Percentiles rank a stretch among this genome's conserved stretches.
phyloP scores from a whole-genome alignment of 2,329 filamentous ascomycete genomes.

The Penicillium corylophilum region DNA sequence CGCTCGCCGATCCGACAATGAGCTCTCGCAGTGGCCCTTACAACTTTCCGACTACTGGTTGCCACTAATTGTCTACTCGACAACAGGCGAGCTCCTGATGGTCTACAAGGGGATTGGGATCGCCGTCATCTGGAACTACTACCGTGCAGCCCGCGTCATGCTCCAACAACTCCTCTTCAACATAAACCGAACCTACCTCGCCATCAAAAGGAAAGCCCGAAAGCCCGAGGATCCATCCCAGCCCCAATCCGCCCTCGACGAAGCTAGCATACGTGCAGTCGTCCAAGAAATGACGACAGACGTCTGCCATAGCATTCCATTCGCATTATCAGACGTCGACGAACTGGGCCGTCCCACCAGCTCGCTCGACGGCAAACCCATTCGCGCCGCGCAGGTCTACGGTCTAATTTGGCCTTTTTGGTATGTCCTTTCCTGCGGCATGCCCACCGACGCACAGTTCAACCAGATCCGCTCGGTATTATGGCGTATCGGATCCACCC shows the following conservation, averaged over 20 bases:
- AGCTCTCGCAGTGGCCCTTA: constrained; percentile 33
- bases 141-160: constrained; percentile 36
- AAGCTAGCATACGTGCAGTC: constrained; percentile 15
- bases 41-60: constrained; percentile 34
- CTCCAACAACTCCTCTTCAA: constrained; percentile 31
- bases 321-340: constrained; percentile 34
- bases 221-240: constrained; percentile 2
- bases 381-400: constrained; percentile 35
- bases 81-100: constrained; percentile 29
- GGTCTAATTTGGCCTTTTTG: constrained; percentile 40
- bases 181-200: constrained; percentile 21
- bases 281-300: constrained; percentile 37
- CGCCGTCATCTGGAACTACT: constrained; percentile 36
- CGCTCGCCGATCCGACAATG: constrained; percentile 26
- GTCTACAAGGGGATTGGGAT: constrained; percentile 33
- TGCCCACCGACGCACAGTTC: constrained; percentile 32
- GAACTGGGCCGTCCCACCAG: constrained; percentile 27
- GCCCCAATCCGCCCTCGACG: constrained; percentile 7
- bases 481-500: constrained; percentile 28
- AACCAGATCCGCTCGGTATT: constrained; percentile 30
- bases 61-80: constrained; percentile 31
- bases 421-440: constrained; percentile 34
- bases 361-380: constrained; percentile 11
- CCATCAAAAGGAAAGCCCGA: constrained; percentile 10
- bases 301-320: constrained; percentile 36